Evolutionary conservation across 805 yeast genomes (phyloP), one percentile per base, ranked within the genome.

Genomic region (Teunomyces stri): DNA sequence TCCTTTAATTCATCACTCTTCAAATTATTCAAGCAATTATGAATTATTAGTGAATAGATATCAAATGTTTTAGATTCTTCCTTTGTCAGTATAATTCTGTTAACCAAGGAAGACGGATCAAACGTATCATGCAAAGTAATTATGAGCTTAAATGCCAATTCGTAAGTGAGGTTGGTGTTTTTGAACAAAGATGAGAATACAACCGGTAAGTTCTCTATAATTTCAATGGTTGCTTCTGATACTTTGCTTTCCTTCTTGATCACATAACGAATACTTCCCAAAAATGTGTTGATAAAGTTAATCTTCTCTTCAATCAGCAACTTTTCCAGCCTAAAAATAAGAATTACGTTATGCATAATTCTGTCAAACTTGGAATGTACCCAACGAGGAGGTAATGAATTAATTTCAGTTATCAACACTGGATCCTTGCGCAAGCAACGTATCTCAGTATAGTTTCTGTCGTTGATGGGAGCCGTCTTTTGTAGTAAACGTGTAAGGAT

Each of bases 381-480:
- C 78, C 78, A 72, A 45, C 63, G 56, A 2, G 67, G 51, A 18
- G 63, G 59, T 21, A 72, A 35, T 0, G 73, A 55, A 41, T 59
- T 56, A 6, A 72, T 59, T 30, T 72, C 76, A 12, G 43, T 36
- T 4, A 69, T 41, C 1, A 52, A 27, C 1, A 72, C 53, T 0
- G 66, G 59, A 3, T 69, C 75, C 43, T 59, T 62, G 9, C 68
- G 55, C 21, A 71, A 57, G 40, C 73, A 65, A 29, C 73, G 57
- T n/a, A 61, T 43, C 12, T 59, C 57, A 39, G 55, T 62, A 52
- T 54, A 62, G 7, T 47, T 49, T 20, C 54, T 59, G 6, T 60
- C 71, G 15, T 48, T 53, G 11, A 49, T 38, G 1, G 58, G 55
- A 20, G 49, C 37, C 1, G 59, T 43, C 0, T 54, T 54, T 44